Evolutionary conservation across 768 basidiomycete genomes (phyloP), one percentile per base, ranked within the genome.

Genomic region (Suillus clintonianus): DNA sequence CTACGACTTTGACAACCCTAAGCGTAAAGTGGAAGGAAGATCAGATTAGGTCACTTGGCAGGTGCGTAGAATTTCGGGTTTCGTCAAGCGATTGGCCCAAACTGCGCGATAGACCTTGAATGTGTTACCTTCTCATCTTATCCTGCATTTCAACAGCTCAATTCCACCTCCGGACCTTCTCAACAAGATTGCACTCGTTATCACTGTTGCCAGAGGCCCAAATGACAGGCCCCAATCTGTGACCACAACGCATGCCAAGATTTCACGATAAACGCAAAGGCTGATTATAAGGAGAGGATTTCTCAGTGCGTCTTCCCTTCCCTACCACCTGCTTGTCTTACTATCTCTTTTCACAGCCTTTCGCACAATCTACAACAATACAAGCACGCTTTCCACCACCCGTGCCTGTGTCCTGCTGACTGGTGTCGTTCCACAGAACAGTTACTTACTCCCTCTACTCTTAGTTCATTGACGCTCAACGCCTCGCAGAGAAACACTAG

Each of bases 131-230:
- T 80, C 88, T 7, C 91, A 94, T 69, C 85, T 95, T n/a, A 81
- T 92, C 73, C 94, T 92, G 17, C 93, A 93, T 60, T 94, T 92
- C 82, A 88, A 90, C 67, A 92, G 93, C 36, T 83, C 88, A 51
- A 85, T 94, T 22, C 93, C 93, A 1, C 92, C 92, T 37, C 87
- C 90, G 15, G 94, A 94, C n/a, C n/a, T n/a, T n/a, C n/a, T n/a
- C n/a, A n/a, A n/a, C n/a, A n/a, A n/a, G n/a, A n/a, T n/a, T n/a
- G 91, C 93, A 14, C 86, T 90, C 15, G 88, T 90, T 59, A 86
- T 95, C 64, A 78, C 84, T 10, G 81, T 89, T 34, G 89, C 89
- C 59, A 93, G 92, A 72, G 91, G 89, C 6, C 84, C 89, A 17
- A 75, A 80, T 37, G 91, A 91, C 62, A 94, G 92, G 93, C 89